Evolutionary conservation across 768 basidiomycete species (phyloP).

Genomic region (Tulasnella sp.): DNA sequence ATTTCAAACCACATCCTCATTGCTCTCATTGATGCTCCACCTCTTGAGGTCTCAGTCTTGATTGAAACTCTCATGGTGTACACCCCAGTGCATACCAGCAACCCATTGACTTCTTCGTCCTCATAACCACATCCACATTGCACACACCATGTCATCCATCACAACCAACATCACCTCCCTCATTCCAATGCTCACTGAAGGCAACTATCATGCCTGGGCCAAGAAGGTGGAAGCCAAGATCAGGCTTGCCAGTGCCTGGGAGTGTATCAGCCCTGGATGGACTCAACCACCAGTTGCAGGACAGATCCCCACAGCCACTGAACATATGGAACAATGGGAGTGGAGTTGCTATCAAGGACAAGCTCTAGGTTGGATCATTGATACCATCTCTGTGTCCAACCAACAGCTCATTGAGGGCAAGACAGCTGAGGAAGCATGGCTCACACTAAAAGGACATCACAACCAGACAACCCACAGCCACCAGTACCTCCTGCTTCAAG

Average conservation of each 20-base stretch:
- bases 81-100: no score
- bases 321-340: neutral
- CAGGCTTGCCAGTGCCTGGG: neutral
- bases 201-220: neutral
- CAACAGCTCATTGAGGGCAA: neutral
- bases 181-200: neutral
- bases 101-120: no score
- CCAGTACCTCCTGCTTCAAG: neutral
- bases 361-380: neutral
- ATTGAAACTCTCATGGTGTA: no score
- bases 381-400: neutral
- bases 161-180: no score
- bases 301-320: neutral
- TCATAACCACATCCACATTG: no score
- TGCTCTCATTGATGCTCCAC: no score
- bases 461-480: neutral
- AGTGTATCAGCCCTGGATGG: neutral
- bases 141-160: neutral
- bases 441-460: neutral
- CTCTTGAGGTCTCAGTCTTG: no score
- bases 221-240: neutral
- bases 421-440: neutral
- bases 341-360: neutral
- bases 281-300: no score
- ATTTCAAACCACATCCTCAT: no score